phyloP scores from a whole-genome alignment of 345 rosid genomes.

The Citrus mangshanensis region DNA sequence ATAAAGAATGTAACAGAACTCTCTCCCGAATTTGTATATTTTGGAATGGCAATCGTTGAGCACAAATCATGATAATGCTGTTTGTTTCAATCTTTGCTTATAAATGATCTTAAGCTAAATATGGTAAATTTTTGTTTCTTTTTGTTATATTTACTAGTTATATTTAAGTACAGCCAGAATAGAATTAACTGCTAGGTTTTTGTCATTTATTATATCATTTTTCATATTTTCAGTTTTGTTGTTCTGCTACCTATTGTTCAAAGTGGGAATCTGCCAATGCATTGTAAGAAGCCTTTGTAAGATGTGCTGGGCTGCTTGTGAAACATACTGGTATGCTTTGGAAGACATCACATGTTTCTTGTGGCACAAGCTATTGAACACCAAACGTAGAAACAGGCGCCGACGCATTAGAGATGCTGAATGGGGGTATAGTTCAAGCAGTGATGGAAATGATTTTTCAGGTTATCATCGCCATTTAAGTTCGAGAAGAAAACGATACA shows the following conservation, averaged over 20 bases:
- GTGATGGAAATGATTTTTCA: conserved; percentile 14
- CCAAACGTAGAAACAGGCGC: conserved; percentile 33
- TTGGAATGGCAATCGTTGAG: too few species aligned
- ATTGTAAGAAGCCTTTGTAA: conserved; percentile 60
- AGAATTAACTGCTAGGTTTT: not conserved
- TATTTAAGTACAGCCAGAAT: too few species aligned
- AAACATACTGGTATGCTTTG: conserved; percentile 49
- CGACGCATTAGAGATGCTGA: conserved; percentile 42
- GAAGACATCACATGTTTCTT: conserved; percentile 42
- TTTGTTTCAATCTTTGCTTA: too few species aligned
- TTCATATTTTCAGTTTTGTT: conserved; percentile 42
- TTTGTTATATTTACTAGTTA: too few species aligned
- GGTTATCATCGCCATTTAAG: conserved; percentile 2
- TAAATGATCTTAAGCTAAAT: too few species aligned
- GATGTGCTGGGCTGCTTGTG: conserved; percentile 64
- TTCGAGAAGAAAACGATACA: conserved; percentile 26
- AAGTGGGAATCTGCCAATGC: conserved; percentile 76
- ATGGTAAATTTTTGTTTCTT: too few species aligned
- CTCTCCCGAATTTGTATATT: not conserved
- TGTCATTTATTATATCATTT: not conserved
- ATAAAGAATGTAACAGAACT: too few species aligned
- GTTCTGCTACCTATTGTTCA: conserved; percentile 64
- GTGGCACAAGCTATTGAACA: conserved; percentile 46
- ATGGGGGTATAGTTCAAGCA: conserved; percentile 22
- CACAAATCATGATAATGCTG: too few species aligned